phyloP scores from a whole-genome alignment of 2,329 filamentous ascomycete species.

The Aspergillus flavus region DNA sequence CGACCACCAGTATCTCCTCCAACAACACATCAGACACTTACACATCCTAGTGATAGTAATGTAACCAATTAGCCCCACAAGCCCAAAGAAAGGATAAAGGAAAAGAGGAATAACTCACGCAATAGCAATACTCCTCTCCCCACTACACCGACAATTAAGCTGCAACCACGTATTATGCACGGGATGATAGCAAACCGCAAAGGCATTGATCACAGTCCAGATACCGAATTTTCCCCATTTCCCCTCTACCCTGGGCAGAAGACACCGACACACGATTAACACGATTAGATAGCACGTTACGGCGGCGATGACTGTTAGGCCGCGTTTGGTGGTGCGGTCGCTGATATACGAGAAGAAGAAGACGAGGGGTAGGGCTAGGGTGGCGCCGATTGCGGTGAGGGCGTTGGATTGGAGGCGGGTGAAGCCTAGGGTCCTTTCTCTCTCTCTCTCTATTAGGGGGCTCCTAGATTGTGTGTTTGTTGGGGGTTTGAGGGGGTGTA shows the following conservation, averaged over 20 bases:
- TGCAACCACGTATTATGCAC: constrained; percentile 58
- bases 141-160: constrained; percentile 52
- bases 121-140: constrained; percentile 54
- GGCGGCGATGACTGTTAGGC: constrained; percentile 47
- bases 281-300: constrained; percentile 51
- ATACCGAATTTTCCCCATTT: constrained; percentile 55
- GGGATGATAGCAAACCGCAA: constrained; percentile 58
- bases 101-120: constrained; percentile 39
- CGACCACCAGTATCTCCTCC: too few species aligned
- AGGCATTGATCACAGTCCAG: constrained; percentile 55
- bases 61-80: background rate
- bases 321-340: constrained; percentile 50
- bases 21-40: constrained; percentile 13
- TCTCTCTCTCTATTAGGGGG: too few species aligned
- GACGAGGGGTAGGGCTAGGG: constrained; percentile 50
- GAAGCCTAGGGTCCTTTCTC: constrained; percentile 45
- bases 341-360: constrained; percentile 54
- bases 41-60: constrained; percentile 29
- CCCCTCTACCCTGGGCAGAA: constrained; percentile 46
- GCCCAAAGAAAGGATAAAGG: background rate
- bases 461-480: too few species aligned
- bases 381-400: constrained; percentile 37
- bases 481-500: background rate
- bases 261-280: constrained; percentile 44
- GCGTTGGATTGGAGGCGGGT: constrained; percentile 51